These are phyloP conservation scores for Scheffersomyces stipitis DNA, from an alignment of 805 yeast genomes.

Conservation along the genomic window DNA sequence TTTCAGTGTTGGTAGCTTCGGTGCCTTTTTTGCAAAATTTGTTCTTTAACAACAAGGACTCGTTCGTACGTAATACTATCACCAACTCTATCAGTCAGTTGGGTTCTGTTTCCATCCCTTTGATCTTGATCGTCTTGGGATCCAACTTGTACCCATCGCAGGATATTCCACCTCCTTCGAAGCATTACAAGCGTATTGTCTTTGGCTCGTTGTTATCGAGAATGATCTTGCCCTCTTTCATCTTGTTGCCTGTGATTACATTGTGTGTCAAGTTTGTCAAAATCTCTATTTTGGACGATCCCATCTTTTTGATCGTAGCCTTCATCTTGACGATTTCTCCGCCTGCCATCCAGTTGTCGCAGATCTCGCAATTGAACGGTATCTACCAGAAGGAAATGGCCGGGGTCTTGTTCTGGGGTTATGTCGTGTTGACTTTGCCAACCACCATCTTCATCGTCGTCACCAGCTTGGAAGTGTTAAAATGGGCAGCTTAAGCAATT, in stretches of 20 bases:
- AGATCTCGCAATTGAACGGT: conserved; percentile 74
- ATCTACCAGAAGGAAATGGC: conserved; percentile 81
- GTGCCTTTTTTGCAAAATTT: conserved; percentile 55
- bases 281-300: conserved; percentile 74
- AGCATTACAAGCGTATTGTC: conserved; percentile 60
- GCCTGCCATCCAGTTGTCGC: conserved; percentile 81
- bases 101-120: conserved; percentile 76
- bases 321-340: conserved; percentile 76
- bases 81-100: conserved; percentile 62
- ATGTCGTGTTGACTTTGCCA: conserved; percentile 72
- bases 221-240: conserved; percentile 73
- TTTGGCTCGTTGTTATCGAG: conserved; percentile 71
- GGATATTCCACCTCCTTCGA: conserved; percentile 66
- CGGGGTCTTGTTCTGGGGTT: conserved; percentile 80
- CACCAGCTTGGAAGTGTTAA: conserved; percentile 58
- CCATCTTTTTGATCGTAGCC: conserved; percentile 74
- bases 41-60: conserved; percentile 53
- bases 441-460: conserved; percentile 73
- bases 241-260: conserved; percentile 67
- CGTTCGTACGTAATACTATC: conserved; percentile 66
- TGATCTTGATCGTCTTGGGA: conserved; percentile 73
- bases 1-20: conserved; percentile 68
- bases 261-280: conserved; percentile 60
- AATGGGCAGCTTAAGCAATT: no score
- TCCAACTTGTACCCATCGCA: conserved; percentile 71